Conservation (phyloP, 2,329 filamentous ascomycete genomes). For the Incumbomyces lentus region DNA sequence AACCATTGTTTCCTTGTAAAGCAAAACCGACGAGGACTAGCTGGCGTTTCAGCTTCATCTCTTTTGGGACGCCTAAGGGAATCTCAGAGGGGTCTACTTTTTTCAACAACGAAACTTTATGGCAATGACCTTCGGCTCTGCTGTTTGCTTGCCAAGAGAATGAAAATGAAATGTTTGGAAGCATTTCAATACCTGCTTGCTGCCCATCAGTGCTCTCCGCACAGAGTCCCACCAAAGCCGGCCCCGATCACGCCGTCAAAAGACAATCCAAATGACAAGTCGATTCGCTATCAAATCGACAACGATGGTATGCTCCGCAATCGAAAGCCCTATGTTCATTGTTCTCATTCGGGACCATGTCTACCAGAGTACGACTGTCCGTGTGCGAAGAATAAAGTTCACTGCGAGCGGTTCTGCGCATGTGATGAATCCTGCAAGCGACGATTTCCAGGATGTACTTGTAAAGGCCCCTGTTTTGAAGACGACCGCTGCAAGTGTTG, state of each 20-base stretch:
- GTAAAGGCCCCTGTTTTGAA: constrained; percentile 18
- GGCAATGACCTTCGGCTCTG: constrained; percentile 15
- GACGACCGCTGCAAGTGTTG: constrained; percentile 53
- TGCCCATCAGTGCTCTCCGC: not conserved
- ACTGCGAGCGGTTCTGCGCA: constrained; percentile 21
- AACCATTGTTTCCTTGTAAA: not conserved
- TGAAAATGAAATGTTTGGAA: constrained; percentile 13
- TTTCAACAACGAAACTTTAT: constrained; percentile 9
- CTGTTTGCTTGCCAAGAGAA: constrained; percentile 15
- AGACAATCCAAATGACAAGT: too few species aligned
- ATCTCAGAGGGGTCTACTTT: too few species aligned
- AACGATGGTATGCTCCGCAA: constrained; percentile 13
- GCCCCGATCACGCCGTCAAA: too few species aligned
- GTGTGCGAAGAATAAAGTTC: constrained; percentile 17
- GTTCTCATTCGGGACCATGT: constrained; percentile 20
- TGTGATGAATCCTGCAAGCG: constrained; percentile 19
- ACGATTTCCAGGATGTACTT: constrained; percentile 21
- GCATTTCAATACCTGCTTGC: constrained; percentile 16
- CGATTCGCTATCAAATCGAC: constrained; percentile 11
- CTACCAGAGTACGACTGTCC: constrained; percentile 14
- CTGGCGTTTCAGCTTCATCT: not conserved
- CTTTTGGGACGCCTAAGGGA: too few species aligned
- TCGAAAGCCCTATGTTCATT: constrained; percentile 19
- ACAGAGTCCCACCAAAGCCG: not conserved
- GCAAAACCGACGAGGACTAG: not conserved